Evolutionary conservation across 305 asterid species (phyloP), one percentile per base, ranked within the genome.

Genomic region (Fraxinus latifolia): DNA sequence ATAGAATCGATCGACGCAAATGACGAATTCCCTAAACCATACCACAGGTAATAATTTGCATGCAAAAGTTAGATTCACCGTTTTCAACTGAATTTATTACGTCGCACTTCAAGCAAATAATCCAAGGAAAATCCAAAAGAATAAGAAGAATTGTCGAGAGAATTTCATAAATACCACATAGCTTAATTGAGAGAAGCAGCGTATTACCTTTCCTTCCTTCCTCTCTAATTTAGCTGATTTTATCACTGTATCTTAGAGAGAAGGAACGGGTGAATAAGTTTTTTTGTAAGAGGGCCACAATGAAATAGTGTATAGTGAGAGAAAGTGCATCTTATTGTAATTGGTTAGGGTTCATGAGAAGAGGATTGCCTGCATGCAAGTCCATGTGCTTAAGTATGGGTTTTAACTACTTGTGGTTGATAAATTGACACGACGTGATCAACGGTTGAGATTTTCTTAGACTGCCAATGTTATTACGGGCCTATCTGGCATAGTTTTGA

Each of bases 261-360:
- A 36, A 50, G 74, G 84, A 80, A n/a, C 34, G 70, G 19, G 15
- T 5, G 39, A 76, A 2, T 15, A 67, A 73, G 39, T 65, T 70
- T 83, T 70, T 14, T 53, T 77, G 62, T 21, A 65, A 73, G 85
- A 68, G 82, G 31, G 25, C 71, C 70, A 23, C 76, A 42, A 80
- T 5, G 74, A 7, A 19, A 21, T 9, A 1, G 75, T 27, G n/a
- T 27, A 17, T 29, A 29, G 80, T 25, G 82, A 83, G 77, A 75
- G 34, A 42, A 4, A 55, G 80, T 70, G 80, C 55, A 32, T 58
- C n/a, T 29, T 81, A 39, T 39, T 39, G 27, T 27, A 32, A n/a
- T 34, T 47, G 86, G 81, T 88, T 86, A 84, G 89, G 87, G 87
- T 86, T 88, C 85, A 58, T 78, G 79, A 78, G 87, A 82, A 72